Conservation (phyloP, 1,284 basidiomycete species). For the Ganoderma multipileum region DNA sequence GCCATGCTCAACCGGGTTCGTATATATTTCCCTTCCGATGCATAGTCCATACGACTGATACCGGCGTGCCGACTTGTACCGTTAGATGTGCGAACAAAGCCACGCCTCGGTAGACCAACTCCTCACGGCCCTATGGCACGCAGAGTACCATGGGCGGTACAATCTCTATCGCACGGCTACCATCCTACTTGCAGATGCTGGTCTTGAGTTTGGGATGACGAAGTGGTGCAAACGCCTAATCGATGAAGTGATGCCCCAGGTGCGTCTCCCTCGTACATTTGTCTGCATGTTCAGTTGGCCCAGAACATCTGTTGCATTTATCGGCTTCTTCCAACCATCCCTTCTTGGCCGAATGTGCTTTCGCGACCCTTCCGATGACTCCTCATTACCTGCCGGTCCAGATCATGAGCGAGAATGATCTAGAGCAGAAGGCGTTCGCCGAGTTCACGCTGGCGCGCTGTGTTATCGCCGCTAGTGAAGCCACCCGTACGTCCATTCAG, state of each 20-base stretch:
- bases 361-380: background rate
- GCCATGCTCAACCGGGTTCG: conserved; percentile 68
- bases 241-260: conserved; percentile 83
- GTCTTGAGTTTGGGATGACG: conserved; percentile 78
- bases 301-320: background rate
- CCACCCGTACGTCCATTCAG: conserved; percentile 27
- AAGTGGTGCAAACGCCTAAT: conserved; percentile 66
- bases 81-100: conserved; percentile 62
- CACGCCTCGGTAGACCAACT: conserved; percentile 68
- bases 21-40: conserved; percentile 10
- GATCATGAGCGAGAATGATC: conserved; percentile 73
- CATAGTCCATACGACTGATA: background rate
- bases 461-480: conserved; percentile 55
- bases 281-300: background rate
- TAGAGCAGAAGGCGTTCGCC: conserved; percentile 77
- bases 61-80: conserved; percentile 3
- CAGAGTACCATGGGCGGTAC: conserved; percentile 77
- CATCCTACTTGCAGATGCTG: conserved; percentile 76
- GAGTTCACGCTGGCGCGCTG: conserved; percentile 78
- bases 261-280: conserved; percentile 36
- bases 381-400: conserved; percentile 39
- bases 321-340: background rate
- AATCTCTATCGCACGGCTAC: conserved; percentile 70
- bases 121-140: conserved; percentile 75
- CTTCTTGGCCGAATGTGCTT: background rate